A percentile compares a stretch with the other conserved stretches of the same genome.
These are phyloP conservation scores for Domatiomyces globalis DNA, from an alignment of 2,329 filamentous ascomycete genomes.

Conservation along the genomic window DNA sequence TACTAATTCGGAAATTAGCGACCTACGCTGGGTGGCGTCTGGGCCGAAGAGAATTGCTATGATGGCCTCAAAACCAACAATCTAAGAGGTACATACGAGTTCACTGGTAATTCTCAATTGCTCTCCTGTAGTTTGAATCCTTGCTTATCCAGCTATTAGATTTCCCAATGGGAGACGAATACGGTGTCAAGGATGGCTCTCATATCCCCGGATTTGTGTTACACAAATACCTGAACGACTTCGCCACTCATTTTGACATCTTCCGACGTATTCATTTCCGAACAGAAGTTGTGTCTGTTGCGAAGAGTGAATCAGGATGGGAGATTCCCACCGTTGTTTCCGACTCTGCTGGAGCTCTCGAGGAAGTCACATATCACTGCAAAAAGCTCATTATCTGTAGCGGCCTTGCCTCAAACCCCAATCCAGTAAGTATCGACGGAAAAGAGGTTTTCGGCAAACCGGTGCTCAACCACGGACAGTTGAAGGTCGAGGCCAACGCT, in stretches of 20 bases:
- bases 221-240: neutral
- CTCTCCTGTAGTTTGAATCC: too few species aligned
- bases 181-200: neutral
- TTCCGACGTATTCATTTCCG: neutral
- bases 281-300: neutral
- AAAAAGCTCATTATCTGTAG: too few species aligned
- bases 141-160: too few species aligned
- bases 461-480: too few species aligned
- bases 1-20: slow-evolving; percentile 46
- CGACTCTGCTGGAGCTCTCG: too few species aligned
- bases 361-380: too few species aligned
- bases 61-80: slow-evolving; percentile 59
- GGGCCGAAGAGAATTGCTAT: slow-evolving; percentile 51
- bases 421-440: too few species aligned
- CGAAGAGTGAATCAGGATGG: too few species aligned
- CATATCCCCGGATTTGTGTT: neutral
- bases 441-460: too few species aligned
- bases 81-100: slow-evolving; percentile 57
- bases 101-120: slow-evolving; percentile 25
- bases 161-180: slow-evolving; percentile 23
- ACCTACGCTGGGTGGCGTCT: slow-evolving; percentile 52
- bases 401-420: too few species aligned
- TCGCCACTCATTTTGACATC: neutral
- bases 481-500: too few species aligned
- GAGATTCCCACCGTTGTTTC: too few species aligned